Conservation (phyloP, 106 monocot genomes). For the Platanthera zijinensis region DNA sequence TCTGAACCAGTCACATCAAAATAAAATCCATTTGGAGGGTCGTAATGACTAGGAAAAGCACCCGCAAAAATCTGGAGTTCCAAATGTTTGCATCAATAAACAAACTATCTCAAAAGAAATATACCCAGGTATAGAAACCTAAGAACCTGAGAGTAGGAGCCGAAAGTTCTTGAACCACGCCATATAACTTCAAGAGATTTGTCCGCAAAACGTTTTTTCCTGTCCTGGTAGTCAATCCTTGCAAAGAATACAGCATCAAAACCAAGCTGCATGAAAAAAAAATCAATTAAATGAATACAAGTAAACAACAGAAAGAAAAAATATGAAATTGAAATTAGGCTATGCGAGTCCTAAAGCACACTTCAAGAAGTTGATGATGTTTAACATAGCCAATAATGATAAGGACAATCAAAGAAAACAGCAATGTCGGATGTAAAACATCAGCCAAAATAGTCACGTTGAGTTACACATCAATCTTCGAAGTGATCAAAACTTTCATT, state of each 20-base stretch:
- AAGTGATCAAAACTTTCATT: too few species aligned
- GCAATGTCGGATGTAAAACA: not conserved
- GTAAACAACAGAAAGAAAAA: not conserved
- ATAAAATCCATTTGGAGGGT: constrained; percentile 40
- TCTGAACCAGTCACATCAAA: constrained; percentile 30
- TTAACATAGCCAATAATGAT: not conserved
- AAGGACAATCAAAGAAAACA: not conserved
- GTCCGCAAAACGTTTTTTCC: constrained; percentile 37
- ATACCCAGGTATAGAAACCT: not conserved
- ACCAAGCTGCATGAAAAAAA: constrained; percentile 53
- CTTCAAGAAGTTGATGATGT: not conserved
- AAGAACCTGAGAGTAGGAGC: constrained; percentile 56
- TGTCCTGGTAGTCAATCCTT: constrained; percentile 84
- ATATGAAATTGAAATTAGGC: not conserved
- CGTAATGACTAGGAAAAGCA: constrained; percentile 46
- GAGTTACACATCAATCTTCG: too few species aligned
- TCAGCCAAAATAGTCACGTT: too few species aligned
- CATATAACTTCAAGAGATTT: constrained; percentile 87
- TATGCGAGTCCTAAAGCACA: not conserved
- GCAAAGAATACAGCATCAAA: constrained; percentile 76
- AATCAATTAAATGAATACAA: constrained; percentile 4
- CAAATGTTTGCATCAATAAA: constrained; percentile 2
- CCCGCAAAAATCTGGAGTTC: constrained; percentile 48
- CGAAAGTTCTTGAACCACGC: constrained; percentile 75
- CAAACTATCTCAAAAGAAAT: not conserved